These are phyloP conservation scores for Mimosa bimucronata DNA, from an alignment of 306 rosid genomes.

Conservation along the genomic window DNA sequence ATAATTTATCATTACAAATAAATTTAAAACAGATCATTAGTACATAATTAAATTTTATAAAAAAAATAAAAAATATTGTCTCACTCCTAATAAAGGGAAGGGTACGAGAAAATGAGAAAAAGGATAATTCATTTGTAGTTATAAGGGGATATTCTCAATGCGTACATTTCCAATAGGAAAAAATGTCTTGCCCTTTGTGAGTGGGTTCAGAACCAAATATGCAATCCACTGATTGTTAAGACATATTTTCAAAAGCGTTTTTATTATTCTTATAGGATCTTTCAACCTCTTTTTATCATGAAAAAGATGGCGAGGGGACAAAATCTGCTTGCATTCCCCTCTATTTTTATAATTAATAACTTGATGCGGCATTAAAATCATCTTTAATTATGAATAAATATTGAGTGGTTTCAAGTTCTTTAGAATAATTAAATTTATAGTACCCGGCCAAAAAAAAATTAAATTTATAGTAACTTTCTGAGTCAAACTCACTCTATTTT, in stretches of 20 bases:
- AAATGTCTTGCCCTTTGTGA: not conserved
- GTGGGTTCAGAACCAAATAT: conserved; percentile 5
- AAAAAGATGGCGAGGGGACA: not conserved
- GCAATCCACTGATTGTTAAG: not conserved
- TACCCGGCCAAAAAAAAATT: too few species aligned
- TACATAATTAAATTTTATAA: not conserved
- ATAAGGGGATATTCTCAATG: not conserved
- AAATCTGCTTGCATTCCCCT: not conserved
- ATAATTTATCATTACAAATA: too few species aligned
- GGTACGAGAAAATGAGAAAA: not conserved
- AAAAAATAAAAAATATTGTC: not conserved
- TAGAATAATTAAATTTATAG: not conserved
- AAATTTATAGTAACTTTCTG: too few species aligned
- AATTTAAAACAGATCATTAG: too few species aligned
- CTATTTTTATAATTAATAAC: not conserved
- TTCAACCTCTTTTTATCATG: not conserved
- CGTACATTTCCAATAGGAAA: not conserved
- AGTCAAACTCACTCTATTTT: too few species aligned
- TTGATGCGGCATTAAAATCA: not conserved
- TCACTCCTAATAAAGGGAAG: not conserved
- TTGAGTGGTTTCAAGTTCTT: not conserved
- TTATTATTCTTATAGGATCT: not conserved
- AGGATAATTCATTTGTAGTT: not conserved
- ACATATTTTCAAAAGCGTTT: not conserved
- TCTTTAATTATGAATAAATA: too few species aligned